Percentiles rank a stretch among this genome's conserved stretches.
Conservation (phyloP, 306 rosid species). For the Malus sieversii region DNA sequence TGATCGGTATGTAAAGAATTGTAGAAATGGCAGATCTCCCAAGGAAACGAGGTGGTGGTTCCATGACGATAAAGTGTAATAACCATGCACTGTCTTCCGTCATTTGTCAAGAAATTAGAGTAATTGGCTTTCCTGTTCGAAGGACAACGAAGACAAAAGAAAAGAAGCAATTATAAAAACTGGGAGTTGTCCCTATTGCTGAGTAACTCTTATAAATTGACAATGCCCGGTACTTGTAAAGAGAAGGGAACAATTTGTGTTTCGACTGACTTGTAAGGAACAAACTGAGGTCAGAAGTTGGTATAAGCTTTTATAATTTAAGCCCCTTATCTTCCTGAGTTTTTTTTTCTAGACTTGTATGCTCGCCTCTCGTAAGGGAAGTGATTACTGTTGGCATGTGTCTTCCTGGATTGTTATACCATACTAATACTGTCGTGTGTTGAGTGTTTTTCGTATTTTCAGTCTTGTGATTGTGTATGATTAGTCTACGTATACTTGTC, state of each 20-base stretch:
- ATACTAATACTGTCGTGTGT: background rate
- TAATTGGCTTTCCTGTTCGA: conserved; percentile 44
- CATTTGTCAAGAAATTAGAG: conserved; percentile 38
- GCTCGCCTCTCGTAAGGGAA: background rate
- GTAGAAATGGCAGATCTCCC: conserved; percentile 97
- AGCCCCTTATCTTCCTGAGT: conserved; percentile 3
- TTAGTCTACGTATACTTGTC: too few species aligned
- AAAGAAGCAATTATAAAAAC: conserved; percentile 33
- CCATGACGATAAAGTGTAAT: conserved; percentile 94
- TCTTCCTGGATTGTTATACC: background rate
- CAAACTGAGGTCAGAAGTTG: conserved; percentile 21
- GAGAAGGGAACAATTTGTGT: conserved; percentile 46
- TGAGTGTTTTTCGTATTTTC: too few species aligned
- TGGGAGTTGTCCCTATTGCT: conserved; percentile 37
- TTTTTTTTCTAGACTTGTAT: background rate
- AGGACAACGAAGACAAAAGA: conserved; percentile 37
- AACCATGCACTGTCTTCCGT: conserved; percentile 10
- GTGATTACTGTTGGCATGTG: background rate
- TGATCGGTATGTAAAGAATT: conserved; percentile 96
- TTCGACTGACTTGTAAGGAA: conserved; percentile 17
- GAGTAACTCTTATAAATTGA: conserved; percentile 60
- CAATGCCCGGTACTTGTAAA: conserved; percentile 63
- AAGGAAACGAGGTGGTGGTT: conserved; percentile 99
- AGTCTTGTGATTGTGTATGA: too few species aligned
- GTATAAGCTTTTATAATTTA: conserved; percentile 17